Conservation (phyloP, 768 basidiomycete genomes). For the Dictyophora rubrovolvata region DNA sequence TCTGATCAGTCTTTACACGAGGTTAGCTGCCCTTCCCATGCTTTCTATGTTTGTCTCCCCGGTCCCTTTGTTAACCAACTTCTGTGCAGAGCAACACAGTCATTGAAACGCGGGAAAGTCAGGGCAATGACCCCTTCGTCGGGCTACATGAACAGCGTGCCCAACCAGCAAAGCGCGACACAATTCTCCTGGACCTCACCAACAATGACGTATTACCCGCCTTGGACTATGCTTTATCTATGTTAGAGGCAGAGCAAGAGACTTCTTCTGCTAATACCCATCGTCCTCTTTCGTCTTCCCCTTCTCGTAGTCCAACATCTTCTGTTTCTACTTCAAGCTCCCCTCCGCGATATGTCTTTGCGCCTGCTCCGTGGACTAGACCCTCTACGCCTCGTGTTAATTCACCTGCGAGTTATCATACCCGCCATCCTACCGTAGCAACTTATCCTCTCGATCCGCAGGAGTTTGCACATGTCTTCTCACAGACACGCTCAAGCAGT, state of each 20-base stretch:
- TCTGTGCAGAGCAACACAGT: too few relatives aligned
- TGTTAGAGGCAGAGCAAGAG: not conserved
- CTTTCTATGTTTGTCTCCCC: too few relatives aligned
- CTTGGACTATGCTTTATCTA: constrained; percentile 4
- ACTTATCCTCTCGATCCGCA: constrained; percentile 1
- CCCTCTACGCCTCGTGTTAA: not conserved
- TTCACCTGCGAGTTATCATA: not conserved
- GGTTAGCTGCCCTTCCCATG: too few relatives aligned
- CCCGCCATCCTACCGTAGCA: not conserved
- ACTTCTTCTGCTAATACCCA: not conserved
- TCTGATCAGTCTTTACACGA: too few relatives aligned
- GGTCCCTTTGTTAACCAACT: too few relatives aligned
- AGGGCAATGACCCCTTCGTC: too few relatives aligned
- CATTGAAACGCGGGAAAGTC: too few relatives aligned
- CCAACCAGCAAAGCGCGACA: not conserved
- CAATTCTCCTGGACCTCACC: constrained; percentile 2
- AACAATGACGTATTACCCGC: constrained; percentile 7
- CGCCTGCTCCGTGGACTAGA: not conserved
- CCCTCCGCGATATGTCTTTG: constrained; percentile 2
- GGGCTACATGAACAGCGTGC: not conserved
- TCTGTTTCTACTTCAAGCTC: not conserved
- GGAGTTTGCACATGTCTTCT: constrained; percentile 3
- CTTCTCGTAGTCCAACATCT: not conserved
- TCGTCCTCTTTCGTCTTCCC: not conserved
- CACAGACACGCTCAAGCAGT: not conserved